Percentiles rank a stretch among this genome's conserved stretches.
Conservation (phyloP, 2,329 filamentous ascomycete genomes). For the Diaporthe vaccinii region DNA sequence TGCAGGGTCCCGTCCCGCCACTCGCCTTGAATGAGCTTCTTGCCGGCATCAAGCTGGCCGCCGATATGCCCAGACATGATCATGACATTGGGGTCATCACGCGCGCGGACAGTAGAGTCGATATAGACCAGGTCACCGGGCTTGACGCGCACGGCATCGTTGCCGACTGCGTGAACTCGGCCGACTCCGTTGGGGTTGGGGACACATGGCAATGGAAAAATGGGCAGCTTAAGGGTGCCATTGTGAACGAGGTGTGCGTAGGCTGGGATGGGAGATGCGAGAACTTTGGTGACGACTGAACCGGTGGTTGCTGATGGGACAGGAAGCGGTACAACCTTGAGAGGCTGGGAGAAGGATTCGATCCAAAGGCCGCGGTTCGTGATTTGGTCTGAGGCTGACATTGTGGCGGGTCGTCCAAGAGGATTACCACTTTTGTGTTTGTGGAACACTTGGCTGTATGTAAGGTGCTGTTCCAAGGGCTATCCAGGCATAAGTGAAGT, state of each 20-base stretch:
- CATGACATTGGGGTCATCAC: background rate
- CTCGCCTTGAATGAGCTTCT: conserved; percentile 22
- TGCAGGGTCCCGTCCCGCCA: conserved; percentile 29
- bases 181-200: conserved; percentile 5
- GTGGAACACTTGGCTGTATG: background rate
- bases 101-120: background rate
- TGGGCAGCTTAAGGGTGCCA: conserved; percentile 1
- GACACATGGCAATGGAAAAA: background rate
- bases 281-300: background rate
- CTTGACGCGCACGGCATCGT: background rate
- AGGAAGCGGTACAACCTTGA: background rate
- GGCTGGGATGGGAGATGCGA: background rate
- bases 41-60: background rate
- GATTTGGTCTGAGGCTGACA: background rate
- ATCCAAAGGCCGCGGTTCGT: conserved; percentile 13
- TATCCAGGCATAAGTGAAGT: background rate
- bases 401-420: background rate
- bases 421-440: background rate
- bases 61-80: conserved; percentile 1
- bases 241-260: background rate
- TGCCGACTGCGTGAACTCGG: background rate
- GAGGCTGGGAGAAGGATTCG: conserved; percentile 1
- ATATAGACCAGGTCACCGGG: background rate
- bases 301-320: conserved; percentile 5
- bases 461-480: background rate